These are phyloP conservation scores for Sugiyamaella castrensis DNA, from an alignment of 1,139 yeast species.

Conservation along the genomic window DNA sequence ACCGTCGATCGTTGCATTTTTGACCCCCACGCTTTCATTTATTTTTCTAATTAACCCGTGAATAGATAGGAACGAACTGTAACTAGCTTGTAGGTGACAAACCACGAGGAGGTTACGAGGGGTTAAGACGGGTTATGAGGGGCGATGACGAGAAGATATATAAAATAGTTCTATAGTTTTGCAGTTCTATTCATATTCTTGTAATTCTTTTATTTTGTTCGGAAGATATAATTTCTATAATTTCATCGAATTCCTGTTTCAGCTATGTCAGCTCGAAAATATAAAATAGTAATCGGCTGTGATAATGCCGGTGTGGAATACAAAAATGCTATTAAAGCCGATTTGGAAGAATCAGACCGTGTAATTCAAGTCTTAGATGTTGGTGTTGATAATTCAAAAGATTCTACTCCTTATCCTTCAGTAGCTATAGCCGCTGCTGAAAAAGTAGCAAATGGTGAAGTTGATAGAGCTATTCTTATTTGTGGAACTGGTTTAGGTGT, in stretches of 20 bases:
- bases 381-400: constrained; percentile 38
- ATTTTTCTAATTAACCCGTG: too few species aligned
- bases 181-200: too few species aligned
- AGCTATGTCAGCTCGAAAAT: constrained; percentile 4
- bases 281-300: constrained; percentile 40
- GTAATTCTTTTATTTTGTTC: too few species aligned
- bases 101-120: too few species aligned
- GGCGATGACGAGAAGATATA: too few species aligned
- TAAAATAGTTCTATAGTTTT: too few species aligned
- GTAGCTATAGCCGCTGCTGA: constrained; percentile 47
- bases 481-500: constrained; percentile 52
- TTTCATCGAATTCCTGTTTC: neutral
- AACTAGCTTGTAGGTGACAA: too few species aligned
- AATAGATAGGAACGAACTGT: too few species aligned
- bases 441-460: constrained; percentile 40
- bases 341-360: constrained; percentile 35
- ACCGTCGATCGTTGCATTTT: too few species aligned
- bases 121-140: too few species aligned
- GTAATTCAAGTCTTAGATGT: constrained; percentile 43
- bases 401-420: constrained; percentile 42
- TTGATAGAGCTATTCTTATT: constrained; percentile 45
- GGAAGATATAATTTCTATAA: too few species aligned
- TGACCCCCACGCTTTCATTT: too few species aligned
- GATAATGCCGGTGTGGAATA: constrained; percentile 49
- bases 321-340: constrained; percentile 42